These are phyloP conservation scores for Eremochloa ophiuroides DNA, from an alignment of 176 grass and related monocot genomes.

Conservation along the genomic window DNA sequence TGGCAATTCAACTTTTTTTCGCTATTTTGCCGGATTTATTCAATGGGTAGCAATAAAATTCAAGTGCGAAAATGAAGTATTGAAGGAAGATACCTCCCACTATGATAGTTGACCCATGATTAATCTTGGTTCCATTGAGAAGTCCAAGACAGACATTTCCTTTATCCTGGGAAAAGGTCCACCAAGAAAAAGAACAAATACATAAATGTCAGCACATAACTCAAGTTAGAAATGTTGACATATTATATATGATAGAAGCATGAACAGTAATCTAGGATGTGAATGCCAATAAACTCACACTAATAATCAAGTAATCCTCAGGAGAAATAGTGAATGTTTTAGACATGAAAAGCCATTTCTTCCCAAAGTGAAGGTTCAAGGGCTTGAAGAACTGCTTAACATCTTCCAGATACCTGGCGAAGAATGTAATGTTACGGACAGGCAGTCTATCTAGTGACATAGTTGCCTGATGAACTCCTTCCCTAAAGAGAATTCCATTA, in stretches of 20 bases:
- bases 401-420: conserved; percentile 67
- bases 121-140: conserved; percentile 81
- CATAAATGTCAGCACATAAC: conserved; percentile 3
- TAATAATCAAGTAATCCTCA: conserved; percentile 80
- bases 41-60: neutral
- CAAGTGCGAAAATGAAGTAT: neutral
- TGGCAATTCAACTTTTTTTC: neutral
- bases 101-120: conserved; percentile 73
- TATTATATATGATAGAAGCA: conserved; percentile 7
- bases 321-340: conserved; percentile 87
- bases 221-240: neutral
- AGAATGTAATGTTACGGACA: conserved; percentile 18
- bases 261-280: neutral
- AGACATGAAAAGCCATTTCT: conserved; percentile 71
- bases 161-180: conserved; percentile 60
- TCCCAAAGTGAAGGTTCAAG: conserved; percentile 81
- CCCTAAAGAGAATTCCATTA: neutral
- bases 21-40: neutral
- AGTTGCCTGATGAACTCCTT: neutral
- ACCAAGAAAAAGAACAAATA: conserved; percentile 9
- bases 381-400: conserved; percentile 87
- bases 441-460: neutral
- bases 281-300: conserved; percentile 47
- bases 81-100: conserved; percentile 71
- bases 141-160: conserved; percentile 90